Evolutionary conservation across 768 basidiomycete species (phyloP).

Genomic region (Tylopilus felleus): DNA sequence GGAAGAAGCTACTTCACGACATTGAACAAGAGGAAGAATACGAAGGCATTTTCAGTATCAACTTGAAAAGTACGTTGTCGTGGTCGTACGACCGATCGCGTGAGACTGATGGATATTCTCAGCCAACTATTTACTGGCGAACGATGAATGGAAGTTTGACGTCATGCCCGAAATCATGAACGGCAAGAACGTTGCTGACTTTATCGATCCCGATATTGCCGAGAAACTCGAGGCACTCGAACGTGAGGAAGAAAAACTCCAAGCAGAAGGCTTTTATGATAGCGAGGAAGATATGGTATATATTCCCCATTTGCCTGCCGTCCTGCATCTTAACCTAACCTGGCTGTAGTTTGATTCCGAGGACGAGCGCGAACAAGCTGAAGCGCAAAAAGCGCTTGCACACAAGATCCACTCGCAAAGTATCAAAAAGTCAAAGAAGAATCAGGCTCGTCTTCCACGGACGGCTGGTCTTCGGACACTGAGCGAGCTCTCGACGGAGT

Average conservation of each 20-base stretch:
- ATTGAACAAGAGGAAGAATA: slow-evolving; percentile 84
- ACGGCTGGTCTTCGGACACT: slow-evolving; percentile 66
- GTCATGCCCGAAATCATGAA: slow-evolving; percentile 98
- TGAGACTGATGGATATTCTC: slow-evolving; percentile 13
- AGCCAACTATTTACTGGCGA: slow-evolving; percentile 89
- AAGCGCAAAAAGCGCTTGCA: slow-evolving; percentile 53
- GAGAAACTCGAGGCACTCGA: slow-evolving; percentile 97
- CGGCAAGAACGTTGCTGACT: slow-evolving; percentile 98
- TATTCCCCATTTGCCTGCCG: neutral
- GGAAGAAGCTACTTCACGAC: slow-evolving; percentile 71
- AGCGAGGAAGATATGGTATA: slow-evolving; percentile 81
- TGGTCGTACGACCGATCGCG: neutral
- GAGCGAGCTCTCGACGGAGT: slow-evolving; percentile 69
- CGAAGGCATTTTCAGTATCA: slow-evolving; percentile 88
- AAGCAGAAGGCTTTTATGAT: slow-evolving; percentile 94
- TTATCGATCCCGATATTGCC: slow-evolving; percentile 95
- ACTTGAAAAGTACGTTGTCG: slow-evolving; percentile 67
- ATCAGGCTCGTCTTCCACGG: slow-evolving; percentile 73
- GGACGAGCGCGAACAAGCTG: slow-evolving; percentile 76
- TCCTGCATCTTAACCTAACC: neutral
- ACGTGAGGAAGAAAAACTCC: slow-evolving; percentile 91
- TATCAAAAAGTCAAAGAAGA: slow-evolving; percentile 85
- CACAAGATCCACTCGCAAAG: slow-evolving; percentile 71
- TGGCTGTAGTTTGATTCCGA: slow-evolving; percentile 49
- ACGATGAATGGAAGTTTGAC: slow-evolving; percentile 95